phyloP scores from a whole-genome alignment of 257 asterid species.

The Capsicum rhomboideum region DNA sequence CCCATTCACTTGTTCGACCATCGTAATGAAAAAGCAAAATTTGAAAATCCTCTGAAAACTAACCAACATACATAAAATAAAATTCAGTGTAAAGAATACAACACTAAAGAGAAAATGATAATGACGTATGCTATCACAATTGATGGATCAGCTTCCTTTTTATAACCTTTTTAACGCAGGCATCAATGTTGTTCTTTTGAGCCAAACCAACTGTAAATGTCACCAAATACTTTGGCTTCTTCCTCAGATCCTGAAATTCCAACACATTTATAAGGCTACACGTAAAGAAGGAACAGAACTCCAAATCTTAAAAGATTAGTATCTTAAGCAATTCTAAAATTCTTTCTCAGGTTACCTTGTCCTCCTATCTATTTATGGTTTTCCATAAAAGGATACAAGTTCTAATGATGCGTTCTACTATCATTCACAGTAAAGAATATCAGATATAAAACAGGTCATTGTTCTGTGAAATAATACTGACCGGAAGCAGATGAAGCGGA shows the following conservation, averaged over 20 bases:
- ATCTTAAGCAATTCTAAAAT: neutral
- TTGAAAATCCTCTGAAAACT: constrained; percentile 96
- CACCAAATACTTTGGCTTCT: constrained; percentile 86
- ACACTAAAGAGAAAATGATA: neutral
- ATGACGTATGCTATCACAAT: neutral
- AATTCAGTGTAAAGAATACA: neutral
- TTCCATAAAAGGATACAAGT: neutral
- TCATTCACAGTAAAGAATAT: neutral
- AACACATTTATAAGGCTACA: neutral
- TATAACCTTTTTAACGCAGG: constrained; percentile 81
- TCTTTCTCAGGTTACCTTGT: neutral
- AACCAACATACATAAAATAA: constrained; percentile 8
- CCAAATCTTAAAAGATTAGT: neutral
- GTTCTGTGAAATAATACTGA: neutral
- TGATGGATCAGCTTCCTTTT: neutral
- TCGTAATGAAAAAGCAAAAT: constrained; percentile 96
- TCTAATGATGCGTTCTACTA: neutral
- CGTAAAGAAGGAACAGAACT: neutral
- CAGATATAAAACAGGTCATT: neutral
- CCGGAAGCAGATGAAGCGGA: neutral
- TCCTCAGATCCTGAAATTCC: constrained; percentile 75
- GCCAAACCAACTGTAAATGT: constrained; percentile 90
- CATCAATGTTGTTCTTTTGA: constrained; percentile 66
- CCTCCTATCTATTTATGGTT: neutral
- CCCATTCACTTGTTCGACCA: constrained; percentile 95